phyloP scores from a whole-genome alignment of 768 basidiomycete species.

The Mycena metata region DNA sequence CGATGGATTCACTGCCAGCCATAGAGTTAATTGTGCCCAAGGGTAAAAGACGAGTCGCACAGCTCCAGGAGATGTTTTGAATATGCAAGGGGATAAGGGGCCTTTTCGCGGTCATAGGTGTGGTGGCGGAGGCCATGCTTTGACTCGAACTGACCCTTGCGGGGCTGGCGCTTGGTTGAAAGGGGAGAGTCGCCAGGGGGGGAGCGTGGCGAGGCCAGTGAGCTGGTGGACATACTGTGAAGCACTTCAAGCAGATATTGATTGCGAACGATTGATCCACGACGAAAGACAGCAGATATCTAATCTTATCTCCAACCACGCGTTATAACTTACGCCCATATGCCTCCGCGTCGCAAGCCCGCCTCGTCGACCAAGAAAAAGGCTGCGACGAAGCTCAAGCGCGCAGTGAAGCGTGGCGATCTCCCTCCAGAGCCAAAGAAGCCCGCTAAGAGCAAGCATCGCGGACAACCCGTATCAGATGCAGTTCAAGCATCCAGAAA shows the following conservation, averaged over 20 bases:
- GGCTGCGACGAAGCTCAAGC: constrained; percentile 79
- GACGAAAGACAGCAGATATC: too few species aligned
- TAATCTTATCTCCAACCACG: too few species aligned
- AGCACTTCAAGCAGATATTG: neutral
- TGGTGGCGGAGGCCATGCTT: constrained; percentile 78
- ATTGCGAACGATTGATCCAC: too few species aligned
- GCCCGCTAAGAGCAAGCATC: constrained; percentile 46
- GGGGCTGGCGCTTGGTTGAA: constrained; percentile 54
- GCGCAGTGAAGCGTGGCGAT: constrained; percentile 89
- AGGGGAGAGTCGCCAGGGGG: constrained; percentile 44
- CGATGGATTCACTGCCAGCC: constrained; percentile 64
- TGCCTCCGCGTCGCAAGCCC: constrained; percentile 66
- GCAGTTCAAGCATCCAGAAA: constrained; percentile 59
- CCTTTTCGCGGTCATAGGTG: constrained; percentile 79
- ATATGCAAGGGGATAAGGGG: constrained; percentile 84
- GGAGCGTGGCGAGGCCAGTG: constrained; percentile 35
- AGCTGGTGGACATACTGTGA: neutral
- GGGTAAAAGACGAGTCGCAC: constrained; percentile 55
- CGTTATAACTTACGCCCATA: too few species aligned
- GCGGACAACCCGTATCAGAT: constrained; percentile 44
- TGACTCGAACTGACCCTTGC: constrained; percentile 66
- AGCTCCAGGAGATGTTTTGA: constrained; percentile 76
- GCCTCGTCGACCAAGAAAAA: constrained; percentile 78
- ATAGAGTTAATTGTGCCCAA: neutral
- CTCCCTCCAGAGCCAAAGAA: constrained; percentile 53